Percentiles rank a stretch among this genome's conserved stretches.
These are phyloP conservation scores for Boletus patriciae DNA, from an alignment of 768 basidiomycete genomes.

Conservation along the genomic window DNA sequence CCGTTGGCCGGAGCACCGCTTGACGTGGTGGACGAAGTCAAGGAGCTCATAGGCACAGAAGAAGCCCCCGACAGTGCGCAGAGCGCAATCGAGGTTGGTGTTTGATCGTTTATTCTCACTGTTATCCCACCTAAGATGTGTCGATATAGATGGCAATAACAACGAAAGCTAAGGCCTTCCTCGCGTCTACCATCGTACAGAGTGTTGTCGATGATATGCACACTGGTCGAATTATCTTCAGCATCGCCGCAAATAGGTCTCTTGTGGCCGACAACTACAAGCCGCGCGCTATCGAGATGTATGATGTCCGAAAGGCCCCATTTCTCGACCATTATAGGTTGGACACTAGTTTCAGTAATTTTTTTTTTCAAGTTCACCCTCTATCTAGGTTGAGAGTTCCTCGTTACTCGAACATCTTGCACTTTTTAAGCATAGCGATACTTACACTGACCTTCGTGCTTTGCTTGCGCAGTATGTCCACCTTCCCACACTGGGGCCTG, in stretches of 20 bases:
- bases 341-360: not conserved
- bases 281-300: constrained; percentile 68
- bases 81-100: constrained; percentile 81
- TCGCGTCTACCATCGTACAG: constrained; percentile 82
- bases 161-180: constrained; percentile 79
- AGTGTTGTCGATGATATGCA: constrained; percentile 87
- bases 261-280: constrained; percentile 92
- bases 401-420: constrained; percentile 71
- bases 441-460: constrained; percentile 70
- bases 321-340: constrained; percentile 85
- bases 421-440: constrained; percentile 73
- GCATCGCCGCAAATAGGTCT: constrained; percentile 60
- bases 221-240: constrained; percentile 72
- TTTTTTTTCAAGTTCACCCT: not conserved
- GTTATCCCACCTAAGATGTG: not conserved
- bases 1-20: constrained; percentile 75
- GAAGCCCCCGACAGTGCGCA: constrained; percentile 61
- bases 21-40: constrained; percentile 68
- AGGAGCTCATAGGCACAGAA: constrained; percentile 53
- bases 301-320: constrained; percentile 63
- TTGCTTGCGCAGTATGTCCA: constrained; percentile 66
- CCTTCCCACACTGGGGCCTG: not conserved
- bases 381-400: constrained; percentile 72
- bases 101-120: not conserved
- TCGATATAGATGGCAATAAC: constrained; percentile 77